phyloP scores from a whole-genome alignment of 2,329 filamentous ascomycete species.

The Alternaria angustiovoidea region DNA sequence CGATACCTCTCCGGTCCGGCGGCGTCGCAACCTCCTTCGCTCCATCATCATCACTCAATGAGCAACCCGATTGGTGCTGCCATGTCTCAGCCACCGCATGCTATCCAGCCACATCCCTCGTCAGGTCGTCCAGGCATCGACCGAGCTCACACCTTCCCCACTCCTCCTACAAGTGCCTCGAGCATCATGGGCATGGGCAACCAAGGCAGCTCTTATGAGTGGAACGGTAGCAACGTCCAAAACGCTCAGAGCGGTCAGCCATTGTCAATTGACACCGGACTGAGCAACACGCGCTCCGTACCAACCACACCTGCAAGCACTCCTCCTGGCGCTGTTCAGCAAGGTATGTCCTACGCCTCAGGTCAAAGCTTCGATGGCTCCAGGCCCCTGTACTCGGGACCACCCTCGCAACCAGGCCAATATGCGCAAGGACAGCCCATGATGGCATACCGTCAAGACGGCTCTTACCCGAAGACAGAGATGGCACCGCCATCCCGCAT shows the following conservation, averaged over 20 bases:
- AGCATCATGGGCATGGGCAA: constrained; percentile 80
- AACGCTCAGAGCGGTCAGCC: constrained; percentile 69
- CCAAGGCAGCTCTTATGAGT: constrained; percentile 79
- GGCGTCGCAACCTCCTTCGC: constrained; percentile 69
- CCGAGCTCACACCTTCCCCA: constrained; percentile 90
- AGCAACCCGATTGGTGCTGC: constrained; percentile 65
- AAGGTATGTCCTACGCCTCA: constrained; percentile 79
- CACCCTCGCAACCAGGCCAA: constrained; percentile 71
- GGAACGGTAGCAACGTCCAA: constrained; percentile 63
- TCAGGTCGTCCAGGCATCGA: constrained; percentile 73
- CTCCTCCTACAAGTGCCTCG: constrained; percentile 90
- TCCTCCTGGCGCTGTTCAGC: constrained; percentile 81
- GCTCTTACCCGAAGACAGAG: constrained; percentile 77
- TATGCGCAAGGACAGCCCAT: constrained; percentile 72
- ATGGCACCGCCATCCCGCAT: constrained; percentile 82
- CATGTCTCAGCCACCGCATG: constrained; percentile 72
- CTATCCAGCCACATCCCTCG: constrained; percentile 67
- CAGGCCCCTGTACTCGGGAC: constrained; percentile 78
- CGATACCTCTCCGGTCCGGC: constrained; percentile 68
- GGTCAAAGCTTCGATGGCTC: constrained; percentile 78
- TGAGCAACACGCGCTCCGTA: constrained; percentile 83
- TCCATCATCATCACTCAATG: constrained; percentile 76
- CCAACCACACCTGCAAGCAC: constrained; percentile 91
- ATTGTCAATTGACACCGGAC: constrained; percentile 80
- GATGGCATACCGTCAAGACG: constrained; percentile 65